Base-by-base conservation (phyloP, 495 filamentous ascomycete genomes). In the Penicillium lagena region DNA sequence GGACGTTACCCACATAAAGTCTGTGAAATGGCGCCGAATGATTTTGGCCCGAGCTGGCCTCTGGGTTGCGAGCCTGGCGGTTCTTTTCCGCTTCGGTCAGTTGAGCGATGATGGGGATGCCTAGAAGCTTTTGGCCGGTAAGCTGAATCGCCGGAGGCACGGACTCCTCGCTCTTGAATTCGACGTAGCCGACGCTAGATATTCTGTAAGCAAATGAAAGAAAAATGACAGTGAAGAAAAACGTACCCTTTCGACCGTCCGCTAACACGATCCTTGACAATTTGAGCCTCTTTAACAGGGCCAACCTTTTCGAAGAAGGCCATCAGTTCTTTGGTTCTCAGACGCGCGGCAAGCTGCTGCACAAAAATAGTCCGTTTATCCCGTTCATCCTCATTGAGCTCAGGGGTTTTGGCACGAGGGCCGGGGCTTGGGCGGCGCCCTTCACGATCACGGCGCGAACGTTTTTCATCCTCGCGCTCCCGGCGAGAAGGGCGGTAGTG, bases 61-160 rank as follows among this genome's bases (percentile, higher is more conserved):
- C 89, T 41, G 86, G 79, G 54, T 79, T 91, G 51, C 90, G 89
- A 43, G 88, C 88, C 76, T 96, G 93, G 40, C 94, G 90, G 60
- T 99, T 99, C 73, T 99, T 99, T 66, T 99, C 94, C 50, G 93
- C 94, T 73, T 99, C 94, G 51, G 94, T 96, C 60, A 95, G 82
- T 70, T 97, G 91, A 17, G 89, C 94, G 54, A 99, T 99, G 64
- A 99, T 93, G 12, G 94, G 94, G 53, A 97, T 96, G 73, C 90
- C 90, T 86, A 94, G 71, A 72, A 99, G 87, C 67, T 90, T 94
- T 72, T 97, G 94, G 64, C 94, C 94, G 62, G 94, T 99, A 71
- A 99, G 89, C 71, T 96, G 88, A 63, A 99, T 91, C 55, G 94
- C 94, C 66, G 80, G 81, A 60, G 79, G 76, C 52, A 99, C 94